These are phyloP conservation scores for Pseudocercospora ulei DNA, from an alignment of 2,329 filamentous ascomycete species.

Conservation along the genomic window DNA sequence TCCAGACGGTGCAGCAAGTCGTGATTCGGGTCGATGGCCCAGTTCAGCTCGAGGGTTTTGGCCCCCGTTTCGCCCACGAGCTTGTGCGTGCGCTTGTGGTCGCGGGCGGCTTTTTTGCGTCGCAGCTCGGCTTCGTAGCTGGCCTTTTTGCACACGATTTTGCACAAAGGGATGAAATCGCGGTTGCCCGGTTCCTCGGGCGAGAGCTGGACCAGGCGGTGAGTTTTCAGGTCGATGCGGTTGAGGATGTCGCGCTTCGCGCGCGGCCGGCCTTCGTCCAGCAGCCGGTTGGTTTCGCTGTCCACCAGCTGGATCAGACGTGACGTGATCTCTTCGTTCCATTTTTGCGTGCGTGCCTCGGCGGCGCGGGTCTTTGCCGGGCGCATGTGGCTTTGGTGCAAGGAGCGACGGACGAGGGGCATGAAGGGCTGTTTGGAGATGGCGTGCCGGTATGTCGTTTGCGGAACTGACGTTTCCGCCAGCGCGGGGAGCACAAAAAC, in stretches of 20 bases:
- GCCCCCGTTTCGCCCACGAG: conserved; percentile 36
- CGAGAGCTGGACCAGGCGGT: conserved; percentile 46
- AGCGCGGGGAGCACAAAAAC: conserved; percentile 38
- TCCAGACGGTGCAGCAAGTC: conserved; percentile 65
- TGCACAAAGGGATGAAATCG: conserved; percentile 57
- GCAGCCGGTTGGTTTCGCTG: conserved; percentile 32
- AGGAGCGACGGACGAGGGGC: conserved; percentile 16
- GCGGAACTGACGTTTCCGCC: conserved; percentile 6
- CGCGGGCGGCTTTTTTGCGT: conserved; percentile 37
- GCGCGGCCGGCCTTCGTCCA: conserved; percentile 5
- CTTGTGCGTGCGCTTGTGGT: conserved; percentile 41
- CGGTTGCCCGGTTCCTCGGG: conserved; percentile 21
- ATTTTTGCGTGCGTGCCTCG: conserved; percentile 36
- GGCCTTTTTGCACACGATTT: conserved; percentile 53
- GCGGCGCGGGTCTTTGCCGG: conserved; percentile 34
- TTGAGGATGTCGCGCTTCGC: conserved; percentile 36
- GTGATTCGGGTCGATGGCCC: conserved; percentile 62
- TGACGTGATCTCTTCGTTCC: conserved; percentile 44
- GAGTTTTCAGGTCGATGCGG: conserved; percentile 42
- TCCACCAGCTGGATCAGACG: conserved; percentile 41
- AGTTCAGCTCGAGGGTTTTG: conserved; percentile 84
- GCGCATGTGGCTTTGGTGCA: conserved; percentile 24
- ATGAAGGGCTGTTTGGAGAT: conserved; percentile 24
- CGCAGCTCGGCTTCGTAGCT: conserved; percentile 41
- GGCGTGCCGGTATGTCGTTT: conserved; percentile 10